Base-by-base conservation (phyloP, 495 filamentous ascomycete species). In the Lindgomyces ingoldianus region DNA sequence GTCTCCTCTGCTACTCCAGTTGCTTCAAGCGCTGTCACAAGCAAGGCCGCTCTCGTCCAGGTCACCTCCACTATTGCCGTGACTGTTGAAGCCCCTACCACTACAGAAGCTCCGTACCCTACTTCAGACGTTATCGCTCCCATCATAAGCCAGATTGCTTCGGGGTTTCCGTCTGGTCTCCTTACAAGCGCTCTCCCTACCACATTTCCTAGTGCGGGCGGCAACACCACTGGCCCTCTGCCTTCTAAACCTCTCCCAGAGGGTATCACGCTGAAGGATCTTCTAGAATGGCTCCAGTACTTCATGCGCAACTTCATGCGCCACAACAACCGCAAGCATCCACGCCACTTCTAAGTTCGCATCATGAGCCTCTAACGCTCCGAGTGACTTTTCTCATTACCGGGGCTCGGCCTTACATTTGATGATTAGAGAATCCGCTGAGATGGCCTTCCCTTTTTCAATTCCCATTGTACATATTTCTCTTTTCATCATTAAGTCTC, bases 201-300 rank as follows among this genome's bases (percentile, higher is more conserved):
- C 45, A 58, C 64, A 14, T 33, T 61, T 19, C 63, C 63, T 12
- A 66, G 56, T 42, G 41, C 22, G 9, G 30, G 14, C 21, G 47
- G 45, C 27, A 61, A 66, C 63, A 29, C 50, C 36, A 54, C 33
- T 41, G 63, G 63, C n/a, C 22, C 48, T 3, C 48, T 66, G 11
- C 57, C 63, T 3, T 6, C 12, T 4, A 52, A 50, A 4, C 47
- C 63, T n/a, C 57, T 66, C 30, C 56, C 63, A 10, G 48, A 49
- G 22, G 63, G 56, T 16, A 52, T 66, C 19, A 60, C 63, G 12
- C 57, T 66, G 16, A 60, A 66, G 63, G 63, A 66, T 33, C 39
- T 65, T 19, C 22, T 66, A 4, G 49, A 56, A 2, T 66, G 57
- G 64, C 8, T 62, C 8, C 41, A 39, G 6, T 67, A 62, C 50